These are phyloP conservation scores for Thalassiosira profunda DNA, from an alignment of 108 stramenopile genomes.

Conservation along the genomic window DNA sequence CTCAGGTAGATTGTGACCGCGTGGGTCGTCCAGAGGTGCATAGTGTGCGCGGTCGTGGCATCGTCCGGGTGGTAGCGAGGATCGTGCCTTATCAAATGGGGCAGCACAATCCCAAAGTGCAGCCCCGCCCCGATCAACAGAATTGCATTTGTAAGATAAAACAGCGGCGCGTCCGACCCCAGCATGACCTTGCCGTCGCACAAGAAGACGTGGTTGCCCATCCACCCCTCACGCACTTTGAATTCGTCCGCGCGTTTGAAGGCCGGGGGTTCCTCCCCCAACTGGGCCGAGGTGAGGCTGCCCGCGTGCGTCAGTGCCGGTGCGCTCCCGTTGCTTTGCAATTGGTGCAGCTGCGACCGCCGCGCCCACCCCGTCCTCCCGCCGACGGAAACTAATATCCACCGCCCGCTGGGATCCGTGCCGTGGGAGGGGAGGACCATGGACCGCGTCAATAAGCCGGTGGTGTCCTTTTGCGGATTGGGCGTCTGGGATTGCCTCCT, in stretches of 20 bases:
- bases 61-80: background rate
- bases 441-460: constrained; percentile 76
- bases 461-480: constrained; percentile 59
- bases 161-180: constrained; percentile 78
- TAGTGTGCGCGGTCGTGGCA: background rate
- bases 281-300: constrained; percentile 2
- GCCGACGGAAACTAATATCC: constrained; percentile 86
- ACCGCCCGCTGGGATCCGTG: constrained; percentile 75
- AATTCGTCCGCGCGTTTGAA: constrained; percentile 69
- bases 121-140: constrained; percentile 52
- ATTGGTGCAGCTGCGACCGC: background rate
- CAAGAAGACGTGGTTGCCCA: constrained; percentile 90
- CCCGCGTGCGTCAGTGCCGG: background rate
- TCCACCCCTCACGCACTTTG: constrained; percentile 80
- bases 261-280: constrained; percentile 23
- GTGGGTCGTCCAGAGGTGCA: constrained; percentile 31
- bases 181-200: constrained; percentile 88
- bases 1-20: constrained; percentile 42
- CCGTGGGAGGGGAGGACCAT: constrained; percentile 89
- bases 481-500: constrained; percentile 17
- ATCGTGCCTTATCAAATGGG: constrained; percentile 48
- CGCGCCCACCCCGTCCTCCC: constrained; percentile 89
- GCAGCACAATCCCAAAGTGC: constrained; percentile 55
- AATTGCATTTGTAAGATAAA: constrained; percentile 80
- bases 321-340: background rate